Base-by-base conservation (phyloP, 2,329 filamentous ascomycete genomes). In the Epichloe elymi region DNA sequence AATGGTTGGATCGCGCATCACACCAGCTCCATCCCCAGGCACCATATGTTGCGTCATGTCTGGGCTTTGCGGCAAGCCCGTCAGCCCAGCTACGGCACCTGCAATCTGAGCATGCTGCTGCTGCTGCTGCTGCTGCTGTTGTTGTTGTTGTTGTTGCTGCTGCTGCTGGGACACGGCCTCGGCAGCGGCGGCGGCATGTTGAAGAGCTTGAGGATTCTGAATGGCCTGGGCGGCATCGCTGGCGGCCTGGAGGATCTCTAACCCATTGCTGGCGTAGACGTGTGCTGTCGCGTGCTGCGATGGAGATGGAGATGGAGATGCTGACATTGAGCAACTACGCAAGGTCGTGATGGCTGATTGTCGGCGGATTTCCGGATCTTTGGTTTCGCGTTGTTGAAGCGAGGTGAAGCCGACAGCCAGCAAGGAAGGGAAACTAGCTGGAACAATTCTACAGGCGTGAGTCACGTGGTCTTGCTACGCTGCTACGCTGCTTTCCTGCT, bases 211-310 rank as follows among this genome's bases (percentile, higher is more conserved):
- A 5, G 65, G 60, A 38, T 68, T 66, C 37, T 65, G 59, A 12
- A 70, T 62, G 42, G 67, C 65, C 54, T 70, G 67, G 33, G 69
- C 70, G 19, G 70, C 70, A 53, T 71, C 70, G 54, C 67, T 72
- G 42, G 70, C 70, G 19, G 70, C 70, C 54, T 73, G 70, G 36
- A 73, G 65, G 50, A 71, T 71, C 56, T 71, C 68, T 45, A 73
- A 65, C 36, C 70, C 69, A 58, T 72, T 73, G 60, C 67, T 71
- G 48, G 70, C 70, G 55, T 72, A 73, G 52, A 63, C 67, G 60
- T 72, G 70, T 44, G 67, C 69, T 36, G 61, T 62, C 54, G 48
- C 49, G 26, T 54, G 53, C 45, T 55, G 57, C 37, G 57, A 55
- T 40, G 59, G 57, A 20, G 56, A 55, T 19, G 55, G 50, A 38